A percentile compares a stretch with the other conserved stretches of the same genome.
phyloP scores from a whole-genome alignment of 1,139 yeast genomes.

The Arxiozyma heterogenica region DNA sequence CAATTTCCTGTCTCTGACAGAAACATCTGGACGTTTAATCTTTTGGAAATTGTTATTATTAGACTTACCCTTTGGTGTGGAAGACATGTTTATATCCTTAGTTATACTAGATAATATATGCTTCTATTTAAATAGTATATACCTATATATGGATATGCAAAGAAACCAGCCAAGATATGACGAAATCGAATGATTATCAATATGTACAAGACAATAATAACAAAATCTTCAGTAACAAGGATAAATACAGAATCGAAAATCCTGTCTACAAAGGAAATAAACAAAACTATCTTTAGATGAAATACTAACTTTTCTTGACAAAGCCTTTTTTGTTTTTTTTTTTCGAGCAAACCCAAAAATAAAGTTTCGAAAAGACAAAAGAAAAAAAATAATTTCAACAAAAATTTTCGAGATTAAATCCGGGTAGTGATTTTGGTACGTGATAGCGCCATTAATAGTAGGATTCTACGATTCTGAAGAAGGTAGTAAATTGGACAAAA shows the following conservation, averaged over 20 bases:
- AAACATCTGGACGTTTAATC: constrained; percentile 70
- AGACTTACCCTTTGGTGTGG: constrained; percentile 1
- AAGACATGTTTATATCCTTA: constrained; percentile 9
- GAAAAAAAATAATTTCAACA: no score
- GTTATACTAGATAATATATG: background rate
- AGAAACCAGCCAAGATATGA: background rate
- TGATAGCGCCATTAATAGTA: constrained; percentile 2
- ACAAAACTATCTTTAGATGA: no score
- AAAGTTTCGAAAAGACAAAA: background rate
- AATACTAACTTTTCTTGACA: background rate
- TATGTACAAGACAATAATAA: background rate
- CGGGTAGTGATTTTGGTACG: background rate
- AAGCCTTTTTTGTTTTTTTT: no score
- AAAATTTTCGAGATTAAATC: background rate
- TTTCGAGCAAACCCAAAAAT: background rate
- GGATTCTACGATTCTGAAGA: background rate
- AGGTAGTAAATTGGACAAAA: constrained; percentile 23
- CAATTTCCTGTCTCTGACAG: constrained; percentile 46
- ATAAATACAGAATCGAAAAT: background rate
- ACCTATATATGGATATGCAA: background rate
- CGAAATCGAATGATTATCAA: no score
- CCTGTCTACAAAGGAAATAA: background rate
- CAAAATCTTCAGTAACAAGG: background rate
- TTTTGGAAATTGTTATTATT: constrained; percentile 6
- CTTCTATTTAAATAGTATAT: no score